A percentile compares a stretch with the other conserved stretches of the same genome.
These are phyloP conservation scores for Cystobasidium slooffiae DNA, from an alignment of 1,284 basidiomycete species.

Conservation along the genomic window DNA sequence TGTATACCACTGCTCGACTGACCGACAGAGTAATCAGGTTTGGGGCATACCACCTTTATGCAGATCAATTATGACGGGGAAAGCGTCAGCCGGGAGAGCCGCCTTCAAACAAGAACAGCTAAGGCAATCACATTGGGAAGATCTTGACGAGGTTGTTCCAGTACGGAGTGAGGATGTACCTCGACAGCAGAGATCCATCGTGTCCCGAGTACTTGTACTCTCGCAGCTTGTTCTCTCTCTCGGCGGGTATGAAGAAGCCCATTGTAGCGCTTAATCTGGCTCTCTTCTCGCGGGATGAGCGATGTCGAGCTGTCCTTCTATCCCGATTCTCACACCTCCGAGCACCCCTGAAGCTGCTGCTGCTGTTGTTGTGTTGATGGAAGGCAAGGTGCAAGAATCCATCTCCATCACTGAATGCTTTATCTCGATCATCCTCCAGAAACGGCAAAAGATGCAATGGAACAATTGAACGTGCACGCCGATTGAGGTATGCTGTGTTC, in stretches of 20 bases:
- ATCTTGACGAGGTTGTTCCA: constrained; percentile 94
- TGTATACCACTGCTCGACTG: constrained; percentile 55
- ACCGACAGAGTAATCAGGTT: constrained; percentile 71
- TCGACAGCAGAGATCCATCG: constrained; percentile 61
- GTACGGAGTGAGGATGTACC: constrained; percentile 83
- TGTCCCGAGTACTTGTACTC: constrained; percentile 65
- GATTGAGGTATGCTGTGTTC: too few species aligned
- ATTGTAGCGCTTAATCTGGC: not conserved
- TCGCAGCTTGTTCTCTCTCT: constrained; percentile 55
- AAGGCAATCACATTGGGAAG: constrained; percentile 73
- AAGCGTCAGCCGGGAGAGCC: not conserved
- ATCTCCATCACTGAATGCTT: too few species aligned
- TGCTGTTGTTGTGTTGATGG: too few species aligned
- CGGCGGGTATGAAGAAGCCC: constrained; percentile 40
- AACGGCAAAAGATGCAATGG: too few species aligned
- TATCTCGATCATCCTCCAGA: too few species aligned
- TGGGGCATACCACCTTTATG: constrained; percentile 65
- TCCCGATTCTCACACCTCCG: too few species aligned
- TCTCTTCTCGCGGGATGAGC: too few species aligned
- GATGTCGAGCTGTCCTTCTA: too few species aligned
- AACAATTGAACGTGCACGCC: too few species aligned
- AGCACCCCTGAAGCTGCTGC: too few species aligned
- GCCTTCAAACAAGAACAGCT: not conserved
- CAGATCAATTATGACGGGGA: not conserved
- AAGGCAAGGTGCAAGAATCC: too few species aligned